Percentiles rank a stretch among this genome's conserved stretches.
Conservation (phyloP, 495 filamentous ascomycete species). For the Penicillium roqueforti region DNA sequence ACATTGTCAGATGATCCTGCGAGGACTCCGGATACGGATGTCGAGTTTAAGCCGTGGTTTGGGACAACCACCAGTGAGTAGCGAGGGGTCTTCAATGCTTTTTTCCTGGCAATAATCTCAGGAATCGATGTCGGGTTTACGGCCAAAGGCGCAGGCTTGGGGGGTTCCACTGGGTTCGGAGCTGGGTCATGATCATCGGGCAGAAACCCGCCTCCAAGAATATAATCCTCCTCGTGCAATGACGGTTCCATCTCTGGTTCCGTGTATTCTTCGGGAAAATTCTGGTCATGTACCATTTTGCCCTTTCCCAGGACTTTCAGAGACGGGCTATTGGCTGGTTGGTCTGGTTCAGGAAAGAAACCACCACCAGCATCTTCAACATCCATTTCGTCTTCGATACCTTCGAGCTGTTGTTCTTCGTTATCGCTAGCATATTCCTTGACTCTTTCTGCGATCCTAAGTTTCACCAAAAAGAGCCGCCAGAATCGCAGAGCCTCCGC, state of each 20-base stretch:
- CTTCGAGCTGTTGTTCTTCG: slow-evolving; percentile 30
- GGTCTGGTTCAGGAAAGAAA: slow-evolving; percentile 47
- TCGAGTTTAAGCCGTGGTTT: slow-evolving; percentile 3
- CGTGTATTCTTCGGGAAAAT: not conserved
- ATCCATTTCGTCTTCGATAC: slow-evolving; percentile 14
- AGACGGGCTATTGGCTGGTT: slow-evolving; percentile 17
- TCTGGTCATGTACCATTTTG: not conserved
- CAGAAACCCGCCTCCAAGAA: slow-evolving; percentile 22
- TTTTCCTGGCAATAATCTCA: not conserved
- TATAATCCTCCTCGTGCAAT: not conserved
- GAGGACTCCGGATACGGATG: not conserved
- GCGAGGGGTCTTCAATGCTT: slow-evolving; percentile 8
- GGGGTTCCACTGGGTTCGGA: not conserved
- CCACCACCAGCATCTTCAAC: slow-evolving; percentile 30
- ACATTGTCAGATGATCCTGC: slow-evolving; percentile 20
- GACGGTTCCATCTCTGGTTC: not conserved
- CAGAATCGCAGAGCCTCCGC: slow-evolving; percentile 63
- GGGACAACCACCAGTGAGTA: slow-evolving; percentile 38
- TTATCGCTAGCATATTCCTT: slow-evolving; percentile 57
- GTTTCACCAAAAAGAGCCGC: slow-evolving; percentile 67
- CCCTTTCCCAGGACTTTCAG: slow-evolving; percentile 7
- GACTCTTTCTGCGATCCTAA: slow-evolving; percentile 77
- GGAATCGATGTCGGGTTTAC: not conserved
- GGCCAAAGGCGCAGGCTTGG: not conserved
- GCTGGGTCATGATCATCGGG: slow-evolving; percentile 14